Evolutionary conservation across 192 early-diverging fungal species (phyloP).

Genomic region (Phlyctochytrium arcticum): DNA sequence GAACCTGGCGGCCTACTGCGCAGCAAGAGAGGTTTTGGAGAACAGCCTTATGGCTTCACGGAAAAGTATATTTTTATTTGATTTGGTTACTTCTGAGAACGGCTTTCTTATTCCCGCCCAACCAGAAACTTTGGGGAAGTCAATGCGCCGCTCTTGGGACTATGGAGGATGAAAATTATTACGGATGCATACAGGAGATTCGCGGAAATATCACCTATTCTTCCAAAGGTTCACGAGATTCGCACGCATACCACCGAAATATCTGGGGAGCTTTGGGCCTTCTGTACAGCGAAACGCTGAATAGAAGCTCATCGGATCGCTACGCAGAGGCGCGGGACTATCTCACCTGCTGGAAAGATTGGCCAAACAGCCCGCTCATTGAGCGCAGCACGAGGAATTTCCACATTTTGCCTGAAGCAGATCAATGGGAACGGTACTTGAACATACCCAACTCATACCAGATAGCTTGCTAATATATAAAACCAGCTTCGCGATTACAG

Average conservation of each 20-base stretch:
- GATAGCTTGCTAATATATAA: no score
- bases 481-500: no score
- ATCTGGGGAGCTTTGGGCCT: conserved; percentile 1
- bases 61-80: not conserved
- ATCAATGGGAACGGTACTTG: no score
- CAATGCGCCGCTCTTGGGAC: not conserved
- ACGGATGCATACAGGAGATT: not conserved
- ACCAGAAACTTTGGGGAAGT: not conserved
- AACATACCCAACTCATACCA: no score
- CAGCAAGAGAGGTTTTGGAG: conserved; percentile 1
- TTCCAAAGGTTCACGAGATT: not conserved
- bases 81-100: not conserved
- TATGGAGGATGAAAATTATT: not conserved
- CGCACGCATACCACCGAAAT: not conserved
- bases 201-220: not conserved
- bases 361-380: no score
- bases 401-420: no score
- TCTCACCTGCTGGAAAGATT: no score
- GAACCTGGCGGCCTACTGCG: not conserved
- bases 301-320: no score
- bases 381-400: no score
- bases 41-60: not conserved
- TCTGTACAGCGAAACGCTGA: not conserved
- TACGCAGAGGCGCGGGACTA: no score
- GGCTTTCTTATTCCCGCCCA: not conserved